Evolutionary conservation across 768 basidiomycete genomes (phyloP).

Genomic region (Cubamyces sp.): DNA sequence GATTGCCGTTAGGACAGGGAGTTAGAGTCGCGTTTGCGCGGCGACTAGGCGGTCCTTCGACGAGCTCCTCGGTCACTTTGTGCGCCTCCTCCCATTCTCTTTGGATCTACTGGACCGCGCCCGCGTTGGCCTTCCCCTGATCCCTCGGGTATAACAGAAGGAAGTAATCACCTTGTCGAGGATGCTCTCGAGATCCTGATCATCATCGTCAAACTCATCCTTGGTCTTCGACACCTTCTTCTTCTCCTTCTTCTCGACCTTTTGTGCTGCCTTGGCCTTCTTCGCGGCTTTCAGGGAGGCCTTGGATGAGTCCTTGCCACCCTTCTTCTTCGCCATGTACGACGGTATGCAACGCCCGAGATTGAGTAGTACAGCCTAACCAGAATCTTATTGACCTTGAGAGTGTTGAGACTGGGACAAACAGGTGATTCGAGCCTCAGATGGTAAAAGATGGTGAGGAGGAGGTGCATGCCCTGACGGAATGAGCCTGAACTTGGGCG

Average conservation of each 20-base stretch:
- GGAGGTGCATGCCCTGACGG: no score
- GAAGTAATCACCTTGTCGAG: constrained; percentile 65
- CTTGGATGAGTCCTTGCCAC: constrained; percentile 38
- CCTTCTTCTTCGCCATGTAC: constrained; percentile 61
- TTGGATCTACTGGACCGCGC: constrained; percentile 60
- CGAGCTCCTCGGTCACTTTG: constrained; percentile 83
- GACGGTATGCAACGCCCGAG: neutral
- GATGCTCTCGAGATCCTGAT: constrained; percentile 82
- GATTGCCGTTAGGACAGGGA: constrained; percentile 76
- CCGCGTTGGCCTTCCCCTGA: neutral
- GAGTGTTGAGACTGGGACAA: no score
- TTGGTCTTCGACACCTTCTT: constrained; percentile 58
- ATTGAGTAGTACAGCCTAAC: neutral
- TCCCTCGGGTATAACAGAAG: neutral
- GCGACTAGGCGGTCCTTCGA: constrained; percentile 79
- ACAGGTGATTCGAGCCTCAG: no score
- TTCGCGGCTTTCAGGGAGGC: constrained; percentile 60
- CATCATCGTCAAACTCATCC: constrained; percentile 61
- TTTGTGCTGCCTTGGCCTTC: constrained; percentile 68
- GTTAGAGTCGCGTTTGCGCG: constrained; percentile 85
- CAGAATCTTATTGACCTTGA: no score
- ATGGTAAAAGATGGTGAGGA: no score
- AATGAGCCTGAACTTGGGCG: no score
- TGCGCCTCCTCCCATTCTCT: constrained; percentile 85
- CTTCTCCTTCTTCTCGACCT: constrained; percentile 68